These are phyloP conservation scores for Sporothrix euskadiensis DNA, from an alignment of 2,329 filamentous ascomycete species.

Conservation along the genomic window DNA sequence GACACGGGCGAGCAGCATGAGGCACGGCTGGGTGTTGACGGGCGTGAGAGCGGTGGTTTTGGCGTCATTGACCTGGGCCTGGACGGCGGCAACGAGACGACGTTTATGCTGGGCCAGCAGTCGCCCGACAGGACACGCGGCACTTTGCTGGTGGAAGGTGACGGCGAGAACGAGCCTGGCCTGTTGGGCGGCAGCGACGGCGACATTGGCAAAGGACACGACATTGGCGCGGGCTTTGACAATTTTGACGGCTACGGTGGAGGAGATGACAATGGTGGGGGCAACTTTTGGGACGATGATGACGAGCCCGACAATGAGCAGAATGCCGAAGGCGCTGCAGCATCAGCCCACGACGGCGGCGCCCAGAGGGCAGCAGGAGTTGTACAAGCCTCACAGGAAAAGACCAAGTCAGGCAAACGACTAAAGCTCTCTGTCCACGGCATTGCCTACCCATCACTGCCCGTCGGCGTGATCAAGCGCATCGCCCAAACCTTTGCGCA, in stretches of 20 bases:
- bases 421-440: constrained; percentile 69
- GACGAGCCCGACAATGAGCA: not conserved
- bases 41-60: constrained; percentile 54
- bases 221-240: not conserved
- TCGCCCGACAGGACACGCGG: constrained; percentile 27
- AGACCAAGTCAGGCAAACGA: constrained; percentile 35
- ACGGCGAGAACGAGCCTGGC: constrained; percentile 15
- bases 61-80: constrained; percentile 51
- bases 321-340: not conserved
- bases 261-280: constrained; percentile 17
- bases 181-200: not conserved
- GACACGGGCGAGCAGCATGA: constrained; percentile 38
- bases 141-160: not conserved
- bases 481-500: constrained; percentile 70
- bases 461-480: constrained; percentile 70
- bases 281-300: constrained; percentile 27
- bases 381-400: not conserved
- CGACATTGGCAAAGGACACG: not conserved
- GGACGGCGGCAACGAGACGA: constrained; percentile 50
- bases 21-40: constrained; percentile 41
- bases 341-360: not conserved
- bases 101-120: constrained; percentile 41
- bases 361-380: not conserved
- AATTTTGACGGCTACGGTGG: constrained; percentile 24
- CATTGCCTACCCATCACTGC: constrained; percentile 73